Evolutionary conservation across 2,329 filamentous ascomycete species (phyloP).

Genomic region (Drechslerella dactyloides): DNA sequence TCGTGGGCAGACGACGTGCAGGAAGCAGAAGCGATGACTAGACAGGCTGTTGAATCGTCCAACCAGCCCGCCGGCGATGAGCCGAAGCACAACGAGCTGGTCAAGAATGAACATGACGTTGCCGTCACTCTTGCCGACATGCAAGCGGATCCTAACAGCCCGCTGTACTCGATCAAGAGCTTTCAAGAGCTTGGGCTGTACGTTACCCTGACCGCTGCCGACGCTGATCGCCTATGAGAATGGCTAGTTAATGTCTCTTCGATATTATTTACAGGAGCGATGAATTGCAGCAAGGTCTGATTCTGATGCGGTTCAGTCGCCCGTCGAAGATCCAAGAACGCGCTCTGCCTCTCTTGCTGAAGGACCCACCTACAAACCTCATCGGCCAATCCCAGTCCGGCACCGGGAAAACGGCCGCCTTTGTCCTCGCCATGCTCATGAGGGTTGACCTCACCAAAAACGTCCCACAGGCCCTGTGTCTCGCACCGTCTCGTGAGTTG

Average conservation of each 20-base stretch:
- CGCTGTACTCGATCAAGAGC: conserved; percentile 79
- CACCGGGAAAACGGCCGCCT: conserved; percentile 96
- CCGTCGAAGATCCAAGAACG: conserved; percentile 98
- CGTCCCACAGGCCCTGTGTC: conserved; percentile 77
- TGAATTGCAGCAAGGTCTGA: conserved; percentile 76
- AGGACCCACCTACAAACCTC: conserved; percentile 87
- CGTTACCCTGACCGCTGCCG: conserved; percentile 57
- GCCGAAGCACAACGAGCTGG: conserved; percentile 58
- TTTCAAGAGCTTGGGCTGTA: conserved; percentile 89
- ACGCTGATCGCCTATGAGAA: conserved; percentile 29
- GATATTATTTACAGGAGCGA: conserved; percentile 60
- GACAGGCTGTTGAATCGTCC: conserved; percentile 6
- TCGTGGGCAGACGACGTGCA: conserved; percentile 60
- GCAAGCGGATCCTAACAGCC: conserved; percentile 83
- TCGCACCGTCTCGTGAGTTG: conserved; percentile 92
- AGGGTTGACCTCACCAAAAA: conserved; percentile 77
- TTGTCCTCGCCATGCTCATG: conserved; percentile 87
- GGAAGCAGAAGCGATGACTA: conserved; percentile 55
- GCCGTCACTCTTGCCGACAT: conserved; percentile 91
- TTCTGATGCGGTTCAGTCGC: conserved; percentile 84
- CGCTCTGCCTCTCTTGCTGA: conserved; percentile 85
- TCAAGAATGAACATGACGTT: conserved; percentile 82
- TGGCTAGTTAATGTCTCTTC: conserved; percentile 37
- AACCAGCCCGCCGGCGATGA: conserved; percentile 53
- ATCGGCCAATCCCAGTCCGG: conserved; percentile 99